A percentile compares a stretch with the other conserved stretches of the same genome.
These are phyloP conservation scores for Metschnikowia sp. DNA, from an alignment of 805 yeast species.

Conservation along the genomic window DNA sequence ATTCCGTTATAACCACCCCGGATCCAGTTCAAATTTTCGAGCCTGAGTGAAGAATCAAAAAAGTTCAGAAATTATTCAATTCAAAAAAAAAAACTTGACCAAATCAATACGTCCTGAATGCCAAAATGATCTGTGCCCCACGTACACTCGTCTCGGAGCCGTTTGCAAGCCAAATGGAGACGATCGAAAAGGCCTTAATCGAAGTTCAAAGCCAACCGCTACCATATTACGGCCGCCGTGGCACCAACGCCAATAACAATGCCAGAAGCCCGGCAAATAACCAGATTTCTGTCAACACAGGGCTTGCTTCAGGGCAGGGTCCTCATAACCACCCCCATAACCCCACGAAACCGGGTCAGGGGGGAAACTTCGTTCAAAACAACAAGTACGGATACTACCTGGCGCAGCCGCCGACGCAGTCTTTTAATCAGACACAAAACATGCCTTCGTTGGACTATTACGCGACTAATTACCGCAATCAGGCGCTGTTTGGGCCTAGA, in stretches of 20 bases:
- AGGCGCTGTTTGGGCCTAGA: background rate
- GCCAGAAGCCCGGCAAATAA: background rate
- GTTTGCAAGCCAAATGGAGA: conserved; percentile 33
- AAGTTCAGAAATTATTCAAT: background rate
- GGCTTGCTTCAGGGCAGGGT: background rate
- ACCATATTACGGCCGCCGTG: conserved; percentile 18
- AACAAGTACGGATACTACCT: conserved; percentile 10
- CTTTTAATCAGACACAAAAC: conserved; percentile 1
- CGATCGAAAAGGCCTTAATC: conserved; percentile 28
- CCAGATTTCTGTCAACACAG: background rate
- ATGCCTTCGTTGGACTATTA: conserved; percentile 3
- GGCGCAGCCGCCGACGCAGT: conserved; percentile 1
- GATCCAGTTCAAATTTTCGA: too few relatives aligned
- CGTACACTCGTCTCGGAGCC: conserved; percentile 28
- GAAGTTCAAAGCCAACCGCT: conserved; percentile 35
- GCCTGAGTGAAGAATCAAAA: background rate
- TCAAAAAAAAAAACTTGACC: background rate
- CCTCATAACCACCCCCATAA: background rate
- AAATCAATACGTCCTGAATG: background rate
- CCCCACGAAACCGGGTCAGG: background rate
- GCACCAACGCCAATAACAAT: conserved; percentile 2
- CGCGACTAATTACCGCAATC: background rate
- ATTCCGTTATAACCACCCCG: too few relatives aligned
- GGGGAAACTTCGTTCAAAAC: conserved; percentile 1
- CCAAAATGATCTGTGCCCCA: conserved; percentile 18